A percentile compares a stretch with the other conserved stretches of the same genome.
These are phyloP conservation scores for Psilocybe cubensis DNA, from an alignment of 768 basidiomycete species.

Conservation along the genomic window DNA sequence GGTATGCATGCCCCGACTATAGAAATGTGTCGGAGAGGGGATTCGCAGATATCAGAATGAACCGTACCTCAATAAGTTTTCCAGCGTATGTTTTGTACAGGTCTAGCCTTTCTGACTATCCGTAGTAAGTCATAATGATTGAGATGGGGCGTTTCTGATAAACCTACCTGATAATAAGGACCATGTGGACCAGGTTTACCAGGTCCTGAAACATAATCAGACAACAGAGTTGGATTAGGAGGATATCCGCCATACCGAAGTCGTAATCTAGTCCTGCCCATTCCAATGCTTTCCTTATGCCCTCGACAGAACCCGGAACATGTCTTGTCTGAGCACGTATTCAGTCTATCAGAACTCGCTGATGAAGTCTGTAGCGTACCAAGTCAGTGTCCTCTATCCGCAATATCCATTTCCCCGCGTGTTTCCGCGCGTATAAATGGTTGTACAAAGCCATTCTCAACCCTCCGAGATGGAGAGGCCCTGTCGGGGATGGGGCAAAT, in stretches of 20 bases:
- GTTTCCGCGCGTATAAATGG: slow-evolving; percentile 80
- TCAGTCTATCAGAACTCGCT: background rate
- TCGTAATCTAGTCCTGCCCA: slow-evolving; percentile 96
- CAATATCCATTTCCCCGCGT: slow-evolving; percentile 88
- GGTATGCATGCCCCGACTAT: slow-evolving; percentile 88
- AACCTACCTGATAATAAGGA: slow-evolving; percentile 83
- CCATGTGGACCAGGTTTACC: slow-evolving; percentile 73
- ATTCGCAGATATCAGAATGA: background rate
- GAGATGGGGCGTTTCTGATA: background rate
- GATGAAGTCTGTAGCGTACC: slow-evolving; percentile 45
- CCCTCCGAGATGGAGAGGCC: slow-evolving; percentile 91
- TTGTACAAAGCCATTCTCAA: slow-evolving; percentile 95
- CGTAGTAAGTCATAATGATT: slow-evolving; percentile 2
- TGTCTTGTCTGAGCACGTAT: slow-evolving; percentile 60
- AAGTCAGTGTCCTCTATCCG: slow-evolving; percentile 95
- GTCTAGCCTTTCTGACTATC: slow-evolving; percentile 86
- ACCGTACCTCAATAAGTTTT: slow-evolving; percentile 74
- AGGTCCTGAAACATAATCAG: slow-evolving; percentile 58
- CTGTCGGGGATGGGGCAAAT: slow-evolving; percentile 98
- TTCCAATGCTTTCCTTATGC: slow-evolving; percentile 70
- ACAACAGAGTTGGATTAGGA: background rate
- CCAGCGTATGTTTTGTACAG: slow-evolving; percentile 77
- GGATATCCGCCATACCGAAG: slow-evolving; percentile 59
- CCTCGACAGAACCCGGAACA: slow-evolving; percentile 85
- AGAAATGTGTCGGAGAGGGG: background rate